Base-by-base conservation (phyloP, 768 basidiomycete species). In the Rhodotorula toruloides region DNA sequence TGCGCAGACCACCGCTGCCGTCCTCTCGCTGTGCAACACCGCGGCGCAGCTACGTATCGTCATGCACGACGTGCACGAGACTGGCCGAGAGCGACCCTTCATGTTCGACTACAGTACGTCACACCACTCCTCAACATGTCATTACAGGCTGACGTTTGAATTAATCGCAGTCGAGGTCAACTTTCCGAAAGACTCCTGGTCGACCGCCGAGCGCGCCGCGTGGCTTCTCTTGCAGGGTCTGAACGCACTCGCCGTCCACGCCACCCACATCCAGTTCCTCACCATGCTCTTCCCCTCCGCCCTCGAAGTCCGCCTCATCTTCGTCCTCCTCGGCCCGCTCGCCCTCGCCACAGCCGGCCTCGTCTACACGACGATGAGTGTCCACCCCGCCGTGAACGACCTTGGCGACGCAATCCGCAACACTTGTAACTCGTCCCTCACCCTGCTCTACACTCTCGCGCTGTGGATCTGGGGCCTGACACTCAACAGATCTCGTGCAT, bases 211-310 rank as follows among this genome's bases (percentile, higher is more conserved):
- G 68, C 80, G 83, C 22, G 86, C 84, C 0, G 85, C 86, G 1
- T 97, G 92, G 93, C 83, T 88, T 48, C 80, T 89, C 57, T 86
- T 98, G 84, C 90, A 90, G 70, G 90, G 90, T 0, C 82, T 89
- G 1, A 88, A 87, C 4, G 87, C 87, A 2, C 87, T 85, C 16
- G 78, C 93, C 36, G 46, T 55, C 29, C 74, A 97, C 91, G 88
- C 91, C 55, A 94, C 96, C 0, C 93, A 98, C 76, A 96, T 99
- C 55, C 96, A 98, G 77, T 97, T 98, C 77, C 82, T 99, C 59
- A 94, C 96, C 12, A 82, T 98, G 17, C 82, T 99, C 16, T 99
- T 90, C 76, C 96, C 96, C 12, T 97, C 94, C 29, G 80, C 83
- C 32, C 83, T 94, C 31, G 96, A 98, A 79, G 87, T 85, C 7